Percentiles rank a stretch among this genome's conserved stretches.
Evolutionary conservation across 116 monocot species (phyloP).

Genomic region (Phalaenopsis hybrid): DNA sequence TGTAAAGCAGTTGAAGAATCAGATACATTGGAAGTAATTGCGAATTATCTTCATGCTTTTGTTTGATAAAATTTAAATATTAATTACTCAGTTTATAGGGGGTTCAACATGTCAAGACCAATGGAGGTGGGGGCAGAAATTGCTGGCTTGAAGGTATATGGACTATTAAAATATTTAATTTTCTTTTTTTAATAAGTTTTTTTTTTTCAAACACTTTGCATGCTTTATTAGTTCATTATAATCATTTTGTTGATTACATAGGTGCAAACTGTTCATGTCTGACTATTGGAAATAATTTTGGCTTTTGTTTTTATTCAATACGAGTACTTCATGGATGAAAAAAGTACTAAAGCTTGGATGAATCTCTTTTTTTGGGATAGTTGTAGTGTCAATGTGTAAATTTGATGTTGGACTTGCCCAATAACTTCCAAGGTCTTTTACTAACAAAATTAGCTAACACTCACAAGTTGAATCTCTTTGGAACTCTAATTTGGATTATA

Average conservation of each 20-base stretch:
- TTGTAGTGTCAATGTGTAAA: no score
- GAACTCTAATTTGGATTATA: no score
- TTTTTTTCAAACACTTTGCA: neutral
- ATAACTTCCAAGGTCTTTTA: no score
- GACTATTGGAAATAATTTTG: neutral
- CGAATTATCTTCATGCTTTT: conserved; percentile 5
- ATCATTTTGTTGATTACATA: neutral
- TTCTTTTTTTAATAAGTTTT: neutral
- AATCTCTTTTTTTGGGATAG: neutral
- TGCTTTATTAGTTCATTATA: neutral
- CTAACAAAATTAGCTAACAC: no score
- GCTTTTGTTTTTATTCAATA: neutral
- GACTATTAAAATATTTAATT: conserved; percentile 3
- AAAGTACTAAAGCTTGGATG: neutral
- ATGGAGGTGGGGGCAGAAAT: conserved; percentile 56
- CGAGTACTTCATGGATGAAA: neutral
- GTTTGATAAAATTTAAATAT: neutral
- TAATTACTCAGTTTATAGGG: conserved; percentile 33
- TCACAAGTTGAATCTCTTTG: no score
- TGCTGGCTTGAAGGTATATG: conserved; percentile 38
- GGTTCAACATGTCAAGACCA: conserved; percentile 58
- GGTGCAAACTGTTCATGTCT: neutral
- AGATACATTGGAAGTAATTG: conserved; percentile 81
- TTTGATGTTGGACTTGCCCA: no score
- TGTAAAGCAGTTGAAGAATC: conserved; percentile 82